Evolutionary conservation across 2,329 filamentous ascomycete species (phyloP), one percentile per base, ranked within the genome.

Genomic region (Aspergillus novoparasiticus): DNA sequence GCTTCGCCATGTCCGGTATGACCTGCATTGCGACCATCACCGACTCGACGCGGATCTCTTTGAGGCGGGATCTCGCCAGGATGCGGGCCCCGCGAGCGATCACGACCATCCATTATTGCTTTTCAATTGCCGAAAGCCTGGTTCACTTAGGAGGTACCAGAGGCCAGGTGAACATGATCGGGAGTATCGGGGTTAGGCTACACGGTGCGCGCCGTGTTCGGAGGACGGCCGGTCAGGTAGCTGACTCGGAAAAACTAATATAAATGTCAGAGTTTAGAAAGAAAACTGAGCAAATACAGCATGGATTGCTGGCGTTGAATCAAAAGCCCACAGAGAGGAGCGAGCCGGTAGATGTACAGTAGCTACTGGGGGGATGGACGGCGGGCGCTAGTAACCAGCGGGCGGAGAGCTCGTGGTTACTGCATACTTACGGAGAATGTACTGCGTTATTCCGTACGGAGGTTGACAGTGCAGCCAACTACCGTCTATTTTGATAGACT

Each of bases 21-120:
- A 21, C 69, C 71, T 48, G 72, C 77, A 70, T 74, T 72, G 64
- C 75, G 77, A 64, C 68, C 41, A 60, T 79, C 77, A 59, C 65
- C 73, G 51, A 66, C 71, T 59, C 75, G 76, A 55, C 74, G 75
- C 57, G 71, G 67, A 60, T 75, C 73, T 60, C 72, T 72, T 55
- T 71, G 71, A 21, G 74, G 71, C 26, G 72, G 69, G n/a, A 68
- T 46, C 50, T 75, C 71, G 30, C 67, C 69, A 10, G 71, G 54
- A n/a, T 73, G 71, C 62, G 75, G 72, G 11, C 71, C 75, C 48
- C 76, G 74, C 53, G 75, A 67, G 61, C 75, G 75, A 58, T 79
- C 76, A 67, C 75, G 73, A 57, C 72, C 71, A 62, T 72, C 78
- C 77, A 79, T 79, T n/a, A 62, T 75, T 64, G 65, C 66, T 62